A percentile compares a stretch with the other conserved stretches of the same genome.
phyloP scores from a whole-genome alignment of 257 asterid genomes.

The Nicotiana sylvestris region DNA sequence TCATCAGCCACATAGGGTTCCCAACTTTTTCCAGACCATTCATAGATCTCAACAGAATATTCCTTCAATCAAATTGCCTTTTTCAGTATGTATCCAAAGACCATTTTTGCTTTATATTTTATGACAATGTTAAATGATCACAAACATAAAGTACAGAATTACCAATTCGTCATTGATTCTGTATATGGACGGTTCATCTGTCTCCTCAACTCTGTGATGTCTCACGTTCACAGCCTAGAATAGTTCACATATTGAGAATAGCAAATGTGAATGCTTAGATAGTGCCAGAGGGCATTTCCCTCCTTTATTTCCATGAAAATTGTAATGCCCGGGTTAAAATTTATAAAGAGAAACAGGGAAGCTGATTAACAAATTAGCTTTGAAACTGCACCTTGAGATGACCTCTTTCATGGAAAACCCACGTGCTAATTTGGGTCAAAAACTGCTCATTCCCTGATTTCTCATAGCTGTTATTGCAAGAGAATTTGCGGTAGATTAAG shows the following conservation, averaged over 20 bases:
- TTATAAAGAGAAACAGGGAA: not conserved
- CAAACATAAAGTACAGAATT: conserved; percentile 15
- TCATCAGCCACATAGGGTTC: conserved; percentile 75
- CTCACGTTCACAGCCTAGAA: conserved; percentile 60
- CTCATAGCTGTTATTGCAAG: conserved; percentile 41
- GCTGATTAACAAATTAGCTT: not conserved
- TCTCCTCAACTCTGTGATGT: conserved; percentile 70
- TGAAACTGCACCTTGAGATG: conserved; percentile 63
- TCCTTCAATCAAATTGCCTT: conserved; percentile 36
- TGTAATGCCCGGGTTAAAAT: no score
- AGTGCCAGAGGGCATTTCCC: no score
- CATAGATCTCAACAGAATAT: conserved; percentile 63
- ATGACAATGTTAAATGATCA: not conserved
- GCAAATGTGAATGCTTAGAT: not conserved
- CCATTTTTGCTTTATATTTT: not conserved
- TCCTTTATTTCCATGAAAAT: not conserved
- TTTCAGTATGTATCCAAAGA: conserved; percentile 8
- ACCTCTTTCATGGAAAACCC: conserved; percentile 91
- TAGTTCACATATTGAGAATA: not conserved
- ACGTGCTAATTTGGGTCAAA: conserved; percentile 68
- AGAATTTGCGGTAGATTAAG: conserved; percentile 3
- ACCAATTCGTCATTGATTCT: conserved; percentile 88
- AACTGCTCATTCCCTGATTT: conserved; percentile 85
- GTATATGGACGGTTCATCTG: conserved; percentile 67
- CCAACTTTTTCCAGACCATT: conserved; percentile 82